phyloP scores from a whole-genome alignment of 2,329 filamentous ascomycete genomes.

The Clarireedia paspali region DNA sequence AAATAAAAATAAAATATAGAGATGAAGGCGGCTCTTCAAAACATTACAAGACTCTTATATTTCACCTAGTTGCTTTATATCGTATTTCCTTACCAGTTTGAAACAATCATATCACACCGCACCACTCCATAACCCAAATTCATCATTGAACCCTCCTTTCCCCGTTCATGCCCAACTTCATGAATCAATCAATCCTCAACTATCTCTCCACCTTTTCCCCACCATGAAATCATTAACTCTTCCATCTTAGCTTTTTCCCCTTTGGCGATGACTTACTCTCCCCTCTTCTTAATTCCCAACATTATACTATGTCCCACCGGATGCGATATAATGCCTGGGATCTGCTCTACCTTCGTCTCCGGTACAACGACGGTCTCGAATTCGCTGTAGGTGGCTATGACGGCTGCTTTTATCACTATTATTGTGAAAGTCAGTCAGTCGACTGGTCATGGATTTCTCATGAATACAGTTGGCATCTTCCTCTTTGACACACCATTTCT shows the following conservation, averaged over 20 bases:
- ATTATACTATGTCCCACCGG: background rate
- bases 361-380: constrained; percentile 51
- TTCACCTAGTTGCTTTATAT: too few relatives aligned
- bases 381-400: constrained; percentile 61
- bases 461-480: background rate
- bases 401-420: constrained; percentile 61
- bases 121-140: too few relatives aligned
- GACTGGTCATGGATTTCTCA: too few relatives aligned
- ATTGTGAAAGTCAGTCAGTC: constrained; percentile 3
- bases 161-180: too few relatives aligned
- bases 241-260: background rate
- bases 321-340: constrained; percentile 32
- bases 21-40: too few relatives aligned
- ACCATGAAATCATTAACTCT: background rate
- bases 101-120: too few relatives aligned
- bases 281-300: background rate
- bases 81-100: too few relatives aligned
- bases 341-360: constrained; percentile 53
- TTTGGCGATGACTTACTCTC: background rate
- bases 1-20: too few relatives aligned
- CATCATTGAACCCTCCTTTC: too few relatives aligned
- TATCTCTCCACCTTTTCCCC: background rate
- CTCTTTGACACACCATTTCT: background rate
- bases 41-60: too few relatives aligned
- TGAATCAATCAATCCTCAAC: too few relatives aligned